A percentile compares a stretch with the other conserved stretches of the same genome.
These are phyloP conservation scores for Saccharomyces eubayanus DNA, from an alignment of 805 yeast genomes.

Conservation along the genomic window DNA sequence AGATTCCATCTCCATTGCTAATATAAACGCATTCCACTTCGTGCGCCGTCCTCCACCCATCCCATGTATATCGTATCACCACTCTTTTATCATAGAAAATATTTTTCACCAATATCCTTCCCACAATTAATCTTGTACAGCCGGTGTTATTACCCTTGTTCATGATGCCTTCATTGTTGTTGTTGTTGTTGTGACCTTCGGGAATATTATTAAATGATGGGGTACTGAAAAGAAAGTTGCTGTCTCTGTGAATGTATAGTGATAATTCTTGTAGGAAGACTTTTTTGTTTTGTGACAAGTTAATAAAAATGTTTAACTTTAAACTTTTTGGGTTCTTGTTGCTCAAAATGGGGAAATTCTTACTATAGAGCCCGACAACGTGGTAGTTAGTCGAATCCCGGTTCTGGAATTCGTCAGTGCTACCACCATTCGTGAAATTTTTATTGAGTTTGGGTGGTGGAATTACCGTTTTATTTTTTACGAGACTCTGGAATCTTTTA, in stretches of 20 bases:
- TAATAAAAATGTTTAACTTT: slow-evolving; percentile 25
- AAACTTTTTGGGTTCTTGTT: slow-evolving; percentile 23
- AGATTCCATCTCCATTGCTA: slow-evolving; percentile 22
- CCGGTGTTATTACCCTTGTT: neutral
- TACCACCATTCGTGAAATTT: neutral
- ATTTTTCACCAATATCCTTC: slow-evolving; percentile 75
- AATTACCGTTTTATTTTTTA: neutral
- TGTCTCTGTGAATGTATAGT: slow-evolving; percentile 11
- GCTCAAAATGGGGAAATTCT: slow-evolving; percentile 24
- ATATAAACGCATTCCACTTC: slow-evolving; percentile 28
- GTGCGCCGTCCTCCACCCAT: slow-evolving; percentile 63
- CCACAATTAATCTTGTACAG: slow-evolving; percentile 37
- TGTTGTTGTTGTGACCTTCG: neutral
- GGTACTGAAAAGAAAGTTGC: neutral
- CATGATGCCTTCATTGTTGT: neutral
- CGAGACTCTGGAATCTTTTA: slow-evolving; percentile 10
- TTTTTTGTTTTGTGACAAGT: slow-evolving; percentile 18
- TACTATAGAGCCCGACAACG: slow-evolving; percentile 21
- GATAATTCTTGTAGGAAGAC: slow-evolving; percentile 22
- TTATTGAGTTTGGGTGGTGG: neutral
- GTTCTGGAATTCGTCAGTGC: neutral
- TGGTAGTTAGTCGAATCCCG: neutral
- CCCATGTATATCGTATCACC: slow-evolving; percentile 64
- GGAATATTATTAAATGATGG: neutral
- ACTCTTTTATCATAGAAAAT: slow-evolving; percentile 61